phyloP scores from a whole-genome alignment of 257 asterid species.

The Ehretia macrophylla region DNA sequence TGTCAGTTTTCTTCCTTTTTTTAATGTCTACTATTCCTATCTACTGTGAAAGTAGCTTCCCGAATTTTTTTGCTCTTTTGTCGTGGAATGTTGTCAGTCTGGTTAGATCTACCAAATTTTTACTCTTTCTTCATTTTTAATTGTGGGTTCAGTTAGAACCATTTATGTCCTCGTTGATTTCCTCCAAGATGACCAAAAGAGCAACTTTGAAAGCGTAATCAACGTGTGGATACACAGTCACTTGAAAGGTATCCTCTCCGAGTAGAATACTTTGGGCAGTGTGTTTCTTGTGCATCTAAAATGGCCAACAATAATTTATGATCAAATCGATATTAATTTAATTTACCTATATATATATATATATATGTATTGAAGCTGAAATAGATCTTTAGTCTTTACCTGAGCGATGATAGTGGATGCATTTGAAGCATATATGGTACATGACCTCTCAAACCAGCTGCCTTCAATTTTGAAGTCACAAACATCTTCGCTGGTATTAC shows the following conservation, averaged over 20 bases:
- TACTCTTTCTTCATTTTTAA: too few relatives aligned
- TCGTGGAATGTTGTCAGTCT: too few relatives aligned
- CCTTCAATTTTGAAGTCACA: slow-evolving; percentile 36
- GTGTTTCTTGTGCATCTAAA: slow-evolving; percentile 76
- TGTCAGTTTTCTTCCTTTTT: too few relatives aligned
- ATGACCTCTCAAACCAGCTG: slow-evolving; percentile 29
- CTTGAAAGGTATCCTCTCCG: slow-evolving; percentile 66
- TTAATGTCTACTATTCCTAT: too few relatives aligned
- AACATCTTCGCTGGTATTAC: slow-evolving; percentile 24
- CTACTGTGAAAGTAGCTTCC: too few relatives aligned
- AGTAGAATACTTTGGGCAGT: slow-evolving; percentile 45
- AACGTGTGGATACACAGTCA: slow-evolving; percentile 68
- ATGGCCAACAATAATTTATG: too few relatives aligned
- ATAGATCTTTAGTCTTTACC: slow-evolving; percentile 29
- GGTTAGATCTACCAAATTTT: too few relatives aligned
- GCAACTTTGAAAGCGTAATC: slow-evolving; percentile 80
- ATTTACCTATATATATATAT: too few relatives aligned
- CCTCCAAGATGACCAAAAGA: slow-evolving; percentile 68
- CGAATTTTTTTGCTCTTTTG: too few relatives aligned
- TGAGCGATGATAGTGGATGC: slow-evolving; percentile 59
- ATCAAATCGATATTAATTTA: too few relatives aligned
- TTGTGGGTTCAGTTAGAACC: neutral
- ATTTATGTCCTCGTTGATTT: slow-evolving; percentile 49
- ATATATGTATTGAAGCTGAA: too few relatives aligned
- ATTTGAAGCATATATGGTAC: slow-evolving; percentile 36